Conservation (phyloP, 2,329 filamentous ascomycete species). For the Neofusicoccum cordaticola region DNA sequence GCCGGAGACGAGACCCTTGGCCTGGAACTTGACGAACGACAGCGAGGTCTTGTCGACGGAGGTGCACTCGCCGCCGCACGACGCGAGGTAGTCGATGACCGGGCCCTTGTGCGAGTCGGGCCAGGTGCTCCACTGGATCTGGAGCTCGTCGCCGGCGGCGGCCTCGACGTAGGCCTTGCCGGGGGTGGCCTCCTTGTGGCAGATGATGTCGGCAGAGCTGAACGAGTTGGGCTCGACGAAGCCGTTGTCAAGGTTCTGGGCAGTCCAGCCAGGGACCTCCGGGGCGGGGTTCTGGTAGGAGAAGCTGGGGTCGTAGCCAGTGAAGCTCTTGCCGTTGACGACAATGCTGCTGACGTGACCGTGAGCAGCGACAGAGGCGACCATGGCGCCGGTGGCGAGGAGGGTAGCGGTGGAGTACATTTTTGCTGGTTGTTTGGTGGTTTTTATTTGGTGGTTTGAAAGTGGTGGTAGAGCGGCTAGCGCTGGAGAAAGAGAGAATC, state of each 20-base stretch:
- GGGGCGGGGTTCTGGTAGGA: conserved; percentile 32
- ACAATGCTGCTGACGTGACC: conserved; percentile 31
- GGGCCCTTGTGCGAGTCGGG: conserved; percentile 39
- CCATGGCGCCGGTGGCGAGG: conserved; percentile 25
- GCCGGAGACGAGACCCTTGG: conserved; percentile 26
- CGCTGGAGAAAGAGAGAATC: conserved; percentile 11
- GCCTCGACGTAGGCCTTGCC: conserved; percentile 32
- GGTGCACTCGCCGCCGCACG: conserved; percentile 33
- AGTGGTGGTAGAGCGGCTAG: conserved; percentile 6
- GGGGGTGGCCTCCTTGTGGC: conserved; percentile 35
- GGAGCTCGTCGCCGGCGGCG: conserved; percentile 32
- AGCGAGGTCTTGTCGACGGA: conserved; percentile 30
- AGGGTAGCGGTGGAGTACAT: conserved; percentile 33
- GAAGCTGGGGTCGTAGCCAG: conserved; percentile 31
- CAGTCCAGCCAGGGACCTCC: conserved; percentile 32
- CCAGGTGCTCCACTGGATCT: conserved; percentile 35
- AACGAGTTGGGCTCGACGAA: conserved; percentile 32
- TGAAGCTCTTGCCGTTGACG: conserved; percentile 29
- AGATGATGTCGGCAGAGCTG: conserved; percentile 29
- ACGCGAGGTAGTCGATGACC: conserved; percentile 39
- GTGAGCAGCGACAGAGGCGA: conserved; percentile 26
- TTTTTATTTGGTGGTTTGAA: not conserved
- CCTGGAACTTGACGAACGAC: conserved; percentile 32
- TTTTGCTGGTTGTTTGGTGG: not conserved
- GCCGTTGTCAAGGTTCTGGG: conserved; percentile 36